phyloP scores from a whole-genome alignment of 1,284 basidiomycete species.

The Rhizoctonia solani region DNA sequence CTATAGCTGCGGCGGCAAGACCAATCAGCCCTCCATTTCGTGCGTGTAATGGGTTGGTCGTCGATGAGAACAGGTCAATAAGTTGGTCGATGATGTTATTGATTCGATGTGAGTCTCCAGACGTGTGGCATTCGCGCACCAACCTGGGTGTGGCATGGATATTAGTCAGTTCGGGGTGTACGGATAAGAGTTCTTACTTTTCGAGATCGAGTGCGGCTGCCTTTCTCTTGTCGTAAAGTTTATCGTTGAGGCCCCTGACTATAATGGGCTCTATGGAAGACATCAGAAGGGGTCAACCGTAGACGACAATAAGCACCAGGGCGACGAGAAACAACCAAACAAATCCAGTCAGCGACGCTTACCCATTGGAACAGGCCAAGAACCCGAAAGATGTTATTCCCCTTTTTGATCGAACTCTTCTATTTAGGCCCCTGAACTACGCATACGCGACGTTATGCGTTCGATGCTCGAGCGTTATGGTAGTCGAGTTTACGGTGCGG shows the following conservation, averaged over 20 bases:
- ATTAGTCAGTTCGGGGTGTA: neutral
- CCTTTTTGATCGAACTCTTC: conserved; percentile 6
- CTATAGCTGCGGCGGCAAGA: conserved; percentile 94
- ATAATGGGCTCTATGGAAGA: conserved; percentile 41
- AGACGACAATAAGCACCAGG: neutral
- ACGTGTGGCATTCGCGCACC: conserved; percentile 83
- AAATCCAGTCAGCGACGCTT: neutral
- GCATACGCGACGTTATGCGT: too few relatives aligned
- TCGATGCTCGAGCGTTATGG: neutral
- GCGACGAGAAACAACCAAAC: neutral
- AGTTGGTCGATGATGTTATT: conserved; percentile 91
- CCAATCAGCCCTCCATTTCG: conserved; percentile 97
- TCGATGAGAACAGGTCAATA: conserved; percentile 86
- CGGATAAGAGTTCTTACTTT: conserved; percentile 61
- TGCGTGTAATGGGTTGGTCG: conserved; percentile 80
- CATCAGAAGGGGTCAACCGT: too few relatives aligned
- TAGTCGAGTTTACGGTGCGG: neutral
- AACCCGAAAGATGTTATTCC: conserved; percentile 12
- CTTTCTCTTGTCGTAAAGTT: conserved; percentile 95
- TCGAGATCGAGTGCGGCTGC: conserved; percentile 94
- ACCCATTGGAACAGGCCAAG: conserved; percentile 14
- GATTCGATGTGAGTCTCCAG: conserved; percentile 82
- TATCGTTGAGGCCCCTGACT: conserved; percentile 69
- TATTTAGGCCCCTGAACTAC: conserved; percentile 1
- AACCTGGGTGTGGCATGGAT: conserved; percentile 53